A percentile compares a stretch with the other conserved stretches of the same genome.
Evolutionary conservation across 2,329 filamentous ascomycete species (phyloP).

Genomic region (Clarireedia homoeocarpa): DNA sequence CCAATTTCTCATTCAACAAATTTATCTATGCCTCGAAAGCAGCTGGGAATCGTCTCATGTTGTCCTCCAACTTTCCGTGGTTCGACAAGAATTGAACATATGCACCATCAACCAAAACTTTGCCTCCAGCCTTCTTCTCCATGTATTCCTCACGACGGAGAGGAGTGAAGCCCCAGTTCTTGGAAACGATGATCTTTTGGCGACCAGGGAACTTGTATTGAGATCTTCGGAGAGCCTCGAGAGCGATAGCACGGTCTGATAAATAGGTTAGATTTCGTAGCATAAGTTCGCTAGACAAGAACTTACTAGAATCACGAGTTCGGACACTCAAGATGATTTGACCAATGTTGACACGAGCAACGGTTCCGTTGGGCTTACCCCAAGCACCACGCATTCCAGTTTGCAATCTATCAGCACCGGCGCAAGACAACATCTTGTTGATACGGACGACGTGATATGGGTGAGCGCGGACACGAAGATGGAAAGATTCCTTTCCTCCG

Average conservation of each 20-base stretch:
- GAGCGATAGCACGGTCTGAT: conserved; percentile 77
- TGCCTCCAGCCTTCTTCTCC: conserved; percentile 86
- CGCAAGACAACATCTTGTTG: conserved; percentile 99
- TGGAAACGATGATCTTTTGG: conserved; percentile 99
- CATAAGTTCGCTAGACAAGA: neutral
- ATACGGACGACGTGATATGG: conserved; percentile 99
- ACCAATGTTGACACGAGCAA: conserved; percentile 99
- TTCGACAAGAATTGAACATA: conserved; percentile 99
- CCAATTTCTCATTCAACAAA: conserved; percentile 6
- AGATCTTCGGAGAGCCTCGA: conserved; percentile 97
- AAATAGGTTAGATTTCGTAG: conserved; percentile 22
- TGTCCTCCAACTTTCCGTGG: conserved; percentile 76
- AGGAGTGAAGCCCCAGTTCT: conserved; percentile 99
- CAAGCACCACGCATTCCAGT: conserved; percentile 99
- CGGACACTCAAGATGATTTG: conserved; percentile 97
- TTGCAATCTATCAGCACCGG: conserved; percentile 99
- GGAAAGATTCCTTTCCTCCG: conserved; percentile 66
- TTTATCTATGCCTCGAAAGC: conserved; percentile 54
- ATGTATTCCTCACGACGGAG: conserved; percentile 97
- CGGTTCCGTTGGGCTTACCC: conserved; percentile 98
- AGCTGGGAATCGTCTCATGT: conserved; percentile 91
- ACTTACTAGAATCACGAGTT: conserved; percentile 85
- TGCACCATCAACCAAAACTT: conserved; percentile 94
- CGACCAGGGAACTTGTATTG: conserved; percentile 99
- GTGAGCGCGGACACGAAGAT: conserved; percentile 78